Conservation (phyloP, 345 rosid genomes). For the Psidium guajava region DNA sequence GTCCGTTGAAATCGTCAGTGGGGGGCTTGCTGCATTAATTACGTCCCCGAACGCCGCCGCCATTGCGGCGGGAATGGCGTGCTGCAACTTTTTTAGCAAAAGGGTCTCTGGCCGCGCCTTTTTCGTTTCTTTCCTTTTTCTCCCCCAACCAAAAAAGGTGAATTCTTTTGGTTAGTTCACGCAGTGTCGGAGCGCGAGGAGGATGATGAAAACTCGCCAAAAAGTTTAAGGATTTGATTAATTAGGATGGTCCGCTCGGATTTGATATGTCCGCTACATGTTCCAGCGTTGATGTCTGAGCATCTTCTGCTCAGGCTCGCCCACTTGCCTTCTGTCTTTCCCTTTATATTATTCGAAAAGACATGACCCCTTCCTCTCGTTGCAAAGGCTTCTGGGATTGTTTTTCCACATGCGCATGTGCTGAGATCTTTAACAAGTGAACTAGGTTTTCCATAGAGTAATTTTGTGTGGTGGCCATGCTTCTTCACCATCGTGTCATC, state of each 20-base stretch:
- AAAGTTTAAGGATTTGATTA: not conserved
- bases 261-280: not conserved
- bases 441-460: not conserved
- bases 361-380: not conserved
- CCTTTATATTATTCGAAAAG: not conserved
- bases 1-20: not conserved
- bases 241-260: not conserved
- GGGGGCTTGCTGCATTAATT: not conserved
- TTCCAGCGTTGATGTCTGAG: not conserved
- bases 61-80: constrained; percentile 83
- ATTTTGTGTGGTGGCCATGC: no score
- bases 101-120: not conserved
- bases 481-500: no score
- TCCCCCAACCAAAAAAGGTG: not conserved
- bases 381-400: not conserved
- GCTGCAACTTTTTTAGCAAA: constrained; percentile 15
- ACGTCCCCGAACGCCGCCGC: constrained; percentile 38
- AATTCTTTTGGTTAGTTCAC: not conserved
- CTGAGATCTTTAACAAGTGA: not conserved
- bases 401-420: not conserved
- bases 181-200: not conserved
- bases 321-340: not conserved
- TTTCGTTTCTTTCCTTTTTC: not conserved
- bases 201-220: not conserved
- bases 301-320: not conserved